Conservation (phyloP, 2,329 filamentous ascomycete genomes). For the Pseudogymnoascus sp. region DNA sequence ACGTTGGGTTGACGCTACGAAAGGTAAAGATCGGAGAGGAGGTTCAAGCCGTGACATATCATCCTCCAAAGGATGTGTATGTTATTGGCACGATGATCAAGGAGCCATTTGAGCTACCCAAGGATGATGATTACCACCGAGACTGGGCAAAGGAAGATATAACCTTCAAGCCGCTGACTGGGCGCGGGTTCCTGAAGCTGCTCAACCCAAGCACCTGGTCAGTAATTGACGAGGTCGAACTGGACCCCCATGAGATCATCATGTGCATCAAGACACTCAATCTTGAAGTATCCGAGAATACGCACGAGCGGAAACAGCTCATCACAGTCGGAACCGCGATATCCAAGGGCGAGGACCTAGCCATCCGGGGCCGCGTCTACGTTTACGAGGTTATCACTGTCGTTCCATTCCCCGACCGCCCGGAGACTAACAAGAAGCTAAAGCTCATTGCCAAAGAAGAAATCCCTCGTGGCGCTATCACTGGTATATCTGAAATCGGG, state of each 20-base stretch:
- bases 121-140: slow-evolving; percentile 70
- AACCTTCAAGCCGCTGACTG: slow-evolving; percentile 54
- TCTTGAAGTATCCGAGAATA: slow-evolving; percentile 84
- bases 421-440: slow-evolving; percentile 77
- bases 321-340: slow-evolving; percentile 79
- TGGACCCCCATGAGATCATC: slow-evolving; percentile 68
- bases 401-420: slow-evolving; percentile 75
- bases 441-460: slow-evolving; percentile 85
- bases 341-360: slow-evolving; percentile 81
- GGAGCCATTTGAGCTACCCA: slow-evolving; percentile 72
- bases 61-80: slow-evolving; percentile 65
- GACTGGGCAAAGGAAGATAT: slow-evolving; percentile 69
- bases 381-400: slow-evolving; percentile 89
- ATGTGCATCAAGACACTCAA: slow-evolving; percentile 76
- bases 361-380: slow-evolving; percentile 74
- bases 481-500: slow-evolving; percentile 73
- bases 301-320: slow-evolving; percentile 74
- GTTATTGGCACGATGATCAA: slow-evolving; percentile 60
- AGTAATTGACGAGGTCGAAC: slow-evolving; percentile 64
- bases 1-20: slow-evolving; percentile 66
- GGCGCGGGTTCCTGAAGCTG: slow-evolving; percentile 67
- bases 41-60: slow-evolving; percentile 65
- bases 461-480: slow-evolving; percentile 84
- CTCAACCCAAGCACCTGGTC: slow-evolving; percentile 70
- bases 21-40: slow-evolving; percentile 65